phyloP scores from a whole-genome alignment of 1,284 basidiomycete genomes.

The Trametes pubescens region DNA sequence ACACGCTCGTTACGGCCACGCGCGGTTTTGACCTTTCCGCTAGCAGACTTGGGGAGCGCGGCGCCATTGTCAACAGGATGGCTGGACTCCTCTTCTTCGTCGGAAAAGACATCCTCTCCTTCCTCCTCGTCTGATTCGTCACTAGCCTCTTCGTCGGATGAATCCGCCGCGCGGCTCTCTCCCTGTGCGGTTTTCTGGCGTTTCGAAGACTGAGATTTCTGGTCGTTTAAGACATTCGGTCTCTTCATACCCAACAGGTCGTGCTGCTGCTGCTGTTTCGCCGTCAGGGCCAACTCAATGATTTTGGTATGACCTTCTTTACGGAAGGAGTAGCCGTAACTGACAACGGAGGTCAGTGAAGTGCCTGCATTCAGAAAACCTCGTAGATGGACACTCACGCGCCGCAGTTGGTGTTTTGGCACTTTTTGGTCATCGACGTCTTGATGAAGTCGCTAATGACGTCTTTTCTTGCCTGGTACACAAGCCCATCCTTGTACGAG shows the following conservation, averaged over 20 bases:
- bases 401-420: conserved; percentile 78
- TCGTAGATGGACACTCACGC: conserved; percentile 67
- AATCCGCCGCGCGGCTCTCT: conserved; percentile 32
- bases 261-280: conserved; percentile 81
- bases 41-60: conserved; percentile 70
- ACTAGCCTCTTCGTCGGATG: conserved; percentile 56
- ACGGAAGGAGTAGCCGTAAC: conserved; percentile 87
- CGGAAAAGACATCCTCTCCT: conserved; percentile 51
- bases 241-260: conserved; percentile 62
- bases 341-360: conserved; percentile 42
- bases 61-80: conserved; percentile 42
- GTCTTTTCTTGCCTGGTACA: conserved; percentile 89
- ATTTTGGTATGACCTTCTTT: conserved; percentile 97
- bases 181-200: conserved; percentile 14
- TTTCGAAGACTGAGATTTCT: conserved; percentile 44
- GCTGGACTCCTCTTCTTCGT: conserved; percentile 54
- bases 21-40: conserved; percentile 77
- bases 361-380: neutral
- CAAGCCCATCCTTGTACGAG: conserved; percentile 88
- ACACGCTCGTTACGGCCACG: conserved; percentile 90
- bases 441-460: conserved; percentile 88
- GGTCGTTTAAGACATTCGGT: conserved; percentile 72
- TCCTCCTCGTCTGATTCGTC: conserved; percentile 55
- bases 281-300: conserved; percentile 89
- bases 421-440: conserved; percentile 73